Percentiles rank a stretch among this genome's conserved stretches.
phyloP scores from a whole-genome alignment of 805 yeast genomes.

The Wickerhamiella occidentalis region DNA sequence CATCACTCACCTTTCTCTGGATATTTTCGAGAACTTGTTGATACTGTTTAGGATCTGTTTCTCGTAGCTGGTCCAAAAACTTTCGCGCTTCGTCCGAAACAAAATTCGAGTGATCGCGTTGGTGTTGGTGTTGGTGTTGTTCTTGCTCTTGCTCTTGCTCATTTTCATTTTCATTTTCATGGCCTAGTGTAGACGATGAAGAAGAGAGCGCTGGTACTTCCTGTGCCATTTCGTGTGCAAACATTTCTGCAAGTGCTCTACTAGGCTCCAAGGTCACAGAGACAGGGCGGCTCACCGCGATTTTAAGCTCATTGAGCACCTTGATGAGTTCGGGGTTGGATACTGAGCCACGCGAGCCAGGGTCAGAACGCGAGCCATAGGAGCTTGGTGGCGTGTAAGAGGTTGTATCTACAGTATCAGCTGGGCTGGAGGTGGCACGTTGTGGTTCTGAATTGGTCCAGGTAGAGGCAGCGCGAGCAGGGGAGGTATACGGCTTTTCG shows the following conservation, averaged over 20 bases:
- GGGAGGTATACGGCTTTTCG: too few relatives aligned
- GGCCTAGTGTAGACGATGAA: not conserved
- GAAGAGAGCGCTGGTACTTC: conserved; percentile 1
- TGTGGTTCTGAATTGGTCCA: too few relatives aligned
- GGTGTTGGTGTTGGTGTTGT: not conserved
- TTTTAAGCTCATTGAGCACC: not conserved
- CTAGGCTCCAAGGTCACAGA: not conserved
- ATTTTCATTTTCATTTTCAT: not conserved
- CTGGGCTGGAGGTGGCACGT: too few relatives aligned
- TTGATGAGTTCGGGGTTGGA: too few relatives aligned
- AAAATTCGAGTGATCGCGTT: too few relatives aligned
- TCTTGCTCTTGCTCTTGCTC: not conserved
- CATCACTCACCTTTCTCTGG: not conserved
- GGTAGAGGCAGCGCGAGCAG: too few relatives aligned
- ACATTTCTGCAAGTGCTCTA: not conserved
- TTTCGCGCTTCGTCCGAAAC: not conserved
- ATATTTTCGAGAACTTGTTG: not conserved
- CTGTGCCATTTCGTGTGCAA: not conserved
- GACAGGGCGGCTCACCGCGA: not conserved
- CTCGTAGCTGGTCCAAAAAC: not conserved
- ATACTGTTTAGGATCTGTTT: not conserved
- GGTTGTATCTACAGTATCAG: too few relatives aligned
- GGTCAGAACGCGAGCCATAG: too few relatives aligned
- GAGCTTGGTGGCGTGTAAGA: too few relatives aligned
- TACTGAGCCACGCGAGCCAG: too few relatives aligned